A percentile compares a stretch with the other conserved stretches of the same genome.
Evolutionary conservation across 306 rosid genomes (phyloP).

Genomic region (Trifolium repens): DNA sequence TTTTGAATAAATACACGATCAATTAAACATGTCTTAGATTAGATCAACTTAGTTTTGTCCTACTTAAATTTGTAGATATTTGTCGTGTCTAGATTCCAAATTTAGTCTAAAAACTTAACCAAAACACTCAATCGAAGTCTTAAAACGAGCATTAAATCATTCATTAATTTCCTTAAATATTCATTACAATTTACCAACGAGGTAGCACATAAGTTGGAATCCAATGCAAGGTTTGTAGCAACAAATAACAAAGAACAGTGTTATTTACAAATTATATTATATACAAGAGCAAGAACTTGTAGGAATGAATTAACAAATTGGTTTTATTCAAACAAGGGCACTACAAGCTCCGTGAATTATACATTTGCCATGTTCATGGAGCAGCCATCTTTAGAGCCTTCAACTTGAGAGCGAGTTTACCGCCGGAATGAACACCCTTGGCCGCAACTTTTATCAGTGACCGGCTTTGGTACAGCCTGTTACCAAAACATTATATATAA

Average conservation of each 20-base stretch:
- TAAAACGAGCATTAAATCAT: not conserved
- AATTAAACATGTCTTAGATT: too few species aligned
- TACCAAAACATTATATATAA: slow-evolving; percentile 14
- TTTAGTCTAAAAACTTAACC: not conserved
- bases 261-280: slow-evolving; percentile 57
- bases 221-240: not conserved
- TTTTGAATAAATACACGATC: too few species aligned
- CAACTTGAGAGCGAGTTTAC: slow-evolving; percentile 69
- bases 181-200: slow-evolving; percentile 21
- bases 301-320: slow-evolving; percentile 22
- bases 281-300: slow-evolving; percentile 38
- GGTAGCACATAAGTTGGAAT: slow-evolving; percentile 9
- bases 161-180: slow-evolving; percentile 16
- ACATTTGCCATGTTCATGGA: slow-evolving; percentile 35
- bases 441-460: slow-evolving; percentile 72
- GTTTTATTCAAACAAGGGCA: slow-evolving; percentile 17
- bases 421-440: slow-evolving; percentile 63
- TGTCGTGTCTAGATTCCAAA: too few species aligned
- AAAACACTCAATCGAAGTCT: not conserved
- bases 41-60: too few species aligned
- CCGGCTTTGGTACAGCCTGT: slow-evolving; percentile 79
- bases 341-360: slow-evolving; percentile 29
- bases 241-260: not conserved
- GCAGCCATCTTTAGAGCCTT: slow-evolving; percentile 48
- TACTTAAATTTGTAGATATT: not conserved